Evolutionary conservation across 805 yeast species (phyloP).

Genomic region (Yamadazyma insecticola): DNA sequence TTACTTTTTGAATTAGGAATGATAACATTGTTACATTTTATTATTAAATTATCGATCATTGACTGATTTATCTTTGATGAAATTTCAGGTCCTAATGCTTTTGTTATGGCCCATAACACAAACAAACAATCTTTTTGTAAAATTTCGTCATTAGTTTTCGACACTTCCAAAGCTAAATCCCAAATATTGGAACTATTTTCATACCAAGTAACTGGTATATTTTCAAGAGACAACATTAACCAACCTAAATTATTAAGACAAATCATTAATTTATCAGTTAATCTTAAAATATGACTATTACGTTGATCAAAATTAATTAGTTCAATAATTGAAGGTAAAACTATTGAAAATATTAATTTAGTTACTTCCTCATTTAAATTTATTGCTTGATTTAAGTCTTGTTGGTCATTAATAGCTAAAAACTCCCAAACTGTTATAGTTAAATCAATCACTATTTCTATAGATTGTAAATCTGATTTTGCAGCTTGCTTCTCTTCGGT

Average conservation of each 20-base stretch:
- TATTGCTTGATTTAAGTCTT: constrained; percentile 18
- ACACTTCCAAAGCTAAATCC: constrained; percentile 17
- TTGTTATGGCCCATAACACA: constrained; percentile 35
- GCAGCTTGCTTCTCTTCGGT: constrained; percentile 41
- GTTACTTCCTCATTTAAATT: constrained; percentile 15
- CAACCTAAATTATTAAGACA: constrained; percentile 71
- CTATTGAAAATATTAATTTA: constrained; percentile 15
- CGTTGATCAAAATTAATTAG: constrained; percentile 32
- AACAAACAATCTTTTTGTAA: constrained; percentile 29
- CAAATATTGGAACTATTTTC: constrained; percentile 22
- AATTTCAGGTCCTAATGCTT: constrained; percentile 31
- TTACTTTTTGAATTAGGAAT: constrained; percentile 1
- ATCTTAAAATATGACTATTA: constrained; percentile 24
- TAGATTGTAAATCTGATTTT: constrained; percentile 51
- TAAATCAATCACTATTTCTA: constrained; percentile 71
- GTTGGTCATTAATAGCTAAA: constrained; percentile 26
- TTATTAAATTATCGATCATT: constrained; percentile 22
- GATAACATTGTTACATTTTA: constrained; percentile 12
- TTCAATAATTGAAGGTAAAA: constrained; percentile 30
- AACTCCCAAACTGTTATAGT: constrained; percentile 71
- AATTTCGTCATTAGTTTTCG: constrained; percentile 14
- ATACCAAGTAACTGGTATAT: constrained; percentile 38
- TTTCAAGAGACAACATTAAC: constrained; percentile 39
- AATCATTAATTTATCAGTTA: constrained; percentile 52
- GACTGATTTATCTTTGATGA: constrained; percentile 18